Evolutionary conservation across 805 yeast species (phyloP).

Genomic region (Candida vaughaniae): DNA sequence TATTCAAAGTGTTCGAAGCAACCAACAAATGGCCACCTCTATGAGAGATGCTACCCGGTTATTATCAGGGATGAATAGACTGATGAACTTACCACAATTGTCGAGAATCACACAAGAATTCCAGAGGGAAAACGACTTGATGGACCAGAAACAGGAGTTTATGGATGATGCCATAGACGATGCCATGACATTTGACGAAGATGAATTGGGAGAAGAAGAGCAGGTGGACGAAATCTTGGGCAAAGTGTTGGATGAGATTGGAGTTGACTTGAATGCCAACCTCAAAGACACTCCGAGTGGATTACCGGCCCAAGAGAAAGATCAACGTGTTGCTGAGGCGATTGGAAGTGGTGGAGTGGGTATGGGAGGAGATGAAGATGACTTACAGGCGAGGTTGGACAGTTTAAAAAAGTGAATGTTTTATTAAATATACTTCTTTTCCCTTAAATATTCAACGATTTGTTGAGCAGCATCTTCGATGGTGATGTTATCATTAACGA

Average conservation of each 20-base stretch:
- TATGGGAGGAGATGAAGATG: conserved; percentile 66
- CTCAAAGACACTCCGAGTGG: conserved; percentile 47
- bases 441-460: conserved; percentile 65
- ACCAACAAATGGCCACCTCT: conserved; percentile 91
- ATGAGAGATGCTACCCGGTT: conserved; percentile 92
- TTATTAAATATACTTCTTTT: conserved; percentile 40
- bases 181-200: conserved; percentile 82
- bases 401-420: conserved; percentile 60
- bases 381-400: conserved; percentile 83
- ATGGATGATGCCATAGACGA: conserved; percentile 98
- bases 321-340: conserved; percentile 52
- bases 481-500: conserved; percentile 60
- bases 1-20: conserved; percentile 87
- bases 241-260: conserved; percentile 93
- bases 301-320: conserved; percentile 38
- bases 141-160: conserved; percentile 99
- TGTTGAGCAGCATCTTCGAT: conserved; percentile 80
- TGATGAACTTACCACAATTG: conserved; percentile 87
- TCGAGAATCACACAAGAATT: conserved; percentile 92
- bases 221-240: conserved; percentile 89
- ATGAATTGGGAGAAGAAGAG: conserved; percentile 76
- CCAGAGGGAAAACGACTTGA: conserved; percentile 88
- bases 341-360: conserved; percentile 49
- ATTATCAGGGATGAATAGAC: conserved; percentile 81
- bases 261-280: conserved; percentile 68